Evolutionary conservation across 257 asterid species (phyloP), one percentile per base, ranked within the genome.

Genomic region (Jasminum sambac): DNA sequence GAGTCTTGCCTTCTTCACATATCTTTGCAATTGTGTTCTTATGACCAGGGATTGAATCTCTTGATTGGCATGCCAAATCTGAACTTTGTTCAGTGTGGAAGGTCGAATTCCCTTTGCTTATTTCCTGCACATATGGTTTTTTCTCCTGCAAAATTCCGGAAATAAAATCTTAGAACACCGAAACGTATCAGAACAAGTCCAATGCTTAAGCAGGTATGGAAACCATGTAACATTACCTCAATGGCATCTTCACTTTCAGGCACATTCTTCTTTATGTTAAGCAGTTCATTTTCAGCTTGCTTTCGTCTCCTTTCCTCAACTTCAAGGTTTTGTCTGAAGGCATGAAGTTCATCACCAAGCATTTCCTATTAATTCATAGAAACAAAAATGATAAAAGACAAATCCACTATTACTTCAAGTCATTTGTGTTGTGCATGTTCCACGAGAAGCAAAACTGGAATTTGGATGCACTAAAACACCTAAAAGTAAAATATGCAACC

Each of bases 161-260:
- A 26, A 59, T 36, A 37, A 75, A 42, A 67, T 23, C n/a, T 67
- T 41, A 78, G 34, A 21, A 72, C 67, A 48, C 23, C 2, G 58
- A 48, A 6, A 46, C 16, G 58, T 48, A 48, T 48, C 58, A 52
- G 14, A 25, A 11, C 57, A 66, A 69, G 63, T 63, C 67, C 24
- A 39, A 24, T 52, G 63, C 7, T 34, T 44, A 24, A 50, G 11
- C 25, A 52, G 61, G 9, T 52, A 11, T 7, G 24, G 61, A 52
- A 52, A 52, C 13, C 61, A 19, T 52, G 60, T 46, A 55, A 36
- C 38, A 65, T 83, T 83, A 88, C 98, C 93, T 92, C 98, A 77
- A 85, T 90, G 64, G 82, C 90, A 82, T 92, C 96, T 78, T 92
- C 98, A 77, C 81, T 85, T 79, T 88, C 97, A 52, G 97, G 98